Evolutionary conservation across 2,329 filamentous ascomycete species (phyloP), one percentile per base, ranked within the genome.

Genomic region (Talaromyces sp.): DNA sequence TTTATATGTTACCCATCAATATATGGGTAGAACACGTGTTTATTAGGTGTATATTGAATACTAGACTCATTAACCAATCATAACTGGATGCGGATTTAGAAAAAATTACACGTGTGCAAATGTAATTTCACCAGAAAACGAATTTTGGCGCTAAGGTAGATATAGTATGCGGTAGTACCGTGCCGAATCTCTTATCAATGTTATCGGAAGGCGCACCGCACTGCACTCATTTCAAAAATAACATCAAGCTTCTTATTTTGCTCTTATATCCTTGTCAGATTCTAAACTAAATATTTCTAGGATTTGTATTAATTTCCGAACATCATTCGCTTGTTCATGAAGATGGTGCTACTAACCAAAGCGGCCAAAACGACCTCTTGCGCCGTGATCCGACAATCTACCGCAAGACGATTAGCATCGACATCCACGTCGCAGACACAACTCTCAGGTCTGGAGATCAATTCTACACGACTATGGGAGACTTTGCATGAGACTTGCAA

Each of bases 401-500:
- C 31, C n/a, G 11, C 53, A 56, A 25, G 56, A 45, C 56, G 56
- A 17, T 25, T 59, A 45, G 34, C 25, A 29, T 43, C 56, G 17
- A 31, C 38, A 29, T 59, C 56, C 34, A 31, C 27, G 4, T 27
- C 36, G 22, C 56, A 59, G n/a, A 45, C 36, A 15, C 22, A 40
- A 19, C 47, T 45, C 11, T 73, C 72, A 2, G 69, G 72, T 0
- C 70, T 76, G 17, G 68, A 68, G 8, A 72, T 76, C 53, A 76
- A 76, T 60, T 43, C 68, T 0, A 64, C 68, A 29, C 69, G 73
- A 3, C 65, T 76, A 3, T 73, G 72, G 70, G 68, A 75, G 29
- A 74, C 73, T 2, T 61, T 75, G 5, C 74, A 76, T 31, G 66
- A 73, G 25, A 75, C 74, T 2, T 75, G 74, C 31, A 58, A 75